Evolutionary conservation across 2,329 filamentous ascomycete species (phyloP).

Genomic region (Pyricularia pennisetigena): DNA sequence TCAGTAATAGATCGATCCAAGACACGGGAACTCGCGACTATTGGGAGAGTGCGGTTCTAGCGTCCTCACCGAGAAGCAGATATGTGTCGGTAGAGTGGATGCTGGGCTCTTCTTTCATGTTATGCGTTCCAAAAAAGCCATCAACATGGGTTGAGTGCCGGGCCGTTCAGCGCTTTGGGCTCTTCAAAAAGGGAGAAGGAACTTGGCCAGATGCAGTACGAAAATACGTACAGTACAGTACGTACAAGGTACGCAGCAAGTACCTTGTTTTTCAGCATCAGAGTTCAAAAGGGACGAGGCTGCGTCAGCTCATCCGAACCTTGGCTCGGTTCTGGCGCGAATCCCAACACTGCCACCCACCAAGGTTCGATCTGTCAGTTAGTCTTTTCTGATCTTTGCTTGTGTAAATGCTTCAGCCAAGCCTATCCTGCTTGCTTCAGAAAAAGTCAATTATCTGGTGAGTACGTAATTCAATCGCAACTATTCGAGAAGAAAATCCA

Average conservation of each 20-base stretch:
- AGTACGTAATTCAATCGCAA: neutral
- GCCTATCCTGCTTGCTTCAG: neutral
- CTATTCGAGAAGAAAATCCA: neutral
- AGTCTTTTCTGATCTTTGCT: neutral
- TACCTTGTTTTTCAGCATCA: neutral
- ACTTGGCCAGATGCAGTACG: neutral
- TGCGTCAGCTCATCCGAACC: neutral
- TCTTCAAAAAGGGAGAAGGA: neutral
- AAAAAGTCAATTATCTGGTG: neutral
- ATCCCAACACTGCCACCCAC: neutral
- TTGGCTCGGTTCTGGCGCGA: neutral
- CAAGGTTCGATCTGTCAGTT: neutral
- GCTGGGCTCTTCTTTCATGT: neutral
- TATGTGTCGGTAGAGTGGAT: neutral
- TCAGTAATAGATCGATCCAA: neutral
- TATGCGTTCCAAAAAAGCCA: neutral
- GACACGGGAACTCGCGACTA: neutral
- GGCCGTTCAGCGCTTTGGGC: neutral
- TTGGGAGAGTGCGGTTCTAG: neutral
- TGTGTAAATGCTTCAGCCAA: neutral
- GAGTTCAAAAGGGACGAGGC: neutral
- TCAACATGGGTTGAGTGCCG: neutral
- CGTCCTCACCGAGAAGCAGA: neutral
- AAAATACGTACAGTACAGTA: neutral
- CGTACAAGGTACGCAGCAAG: neutral